These are phyloP conservation scores for Glarea lozoyensis DNA, from an alignment of 495 filamentous ascomycete genomes.

Conservation along the genomic window DNA sequence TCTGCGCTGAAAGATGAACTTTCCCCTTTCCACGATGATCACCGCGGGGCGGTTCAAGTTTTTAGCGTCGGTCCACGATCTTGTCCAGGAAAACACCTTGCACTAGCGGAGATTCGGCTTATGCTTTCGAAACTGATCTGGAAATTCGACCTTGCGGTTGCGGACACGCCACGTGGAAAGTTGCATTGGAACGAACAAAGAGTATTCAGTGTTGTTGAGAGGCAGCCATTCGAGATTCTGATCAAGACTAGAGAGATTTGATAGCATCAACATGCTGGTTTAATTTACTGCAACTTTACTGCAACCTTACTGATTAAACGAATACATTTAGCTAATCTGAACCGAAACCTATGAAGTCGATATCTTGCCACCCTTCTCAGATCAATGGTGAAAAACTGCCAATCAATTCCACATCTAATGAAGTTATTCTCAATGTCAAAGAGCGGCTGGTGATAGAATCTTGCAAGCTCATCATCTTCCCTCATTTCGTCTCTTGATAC, in stretches of 20 bases:
- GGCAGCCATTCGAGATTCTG: not conserved
- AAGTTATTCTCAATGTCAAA: no score
- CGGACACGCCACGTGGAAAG: constrained; percentile 12
- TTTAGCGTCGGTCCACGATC: constrained; percentile 25
- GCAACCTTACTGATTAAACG: no score
- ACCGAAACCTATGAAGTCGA: no score
- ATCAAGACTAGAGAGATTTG: not conserved
- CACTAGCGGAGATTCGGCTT: constrained; percentile 41
- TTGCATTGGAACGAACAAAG: not conserved
- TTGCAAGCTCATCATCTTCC: no score
- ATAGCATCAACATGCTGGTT: no score
- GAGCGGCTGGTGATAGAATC: no score
- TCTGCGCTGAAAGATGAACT: not conserved
- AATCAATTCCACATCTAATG: no score
- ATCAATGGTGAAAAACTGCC: no score
- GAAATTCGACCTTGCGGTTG: constrained; percentile 41
- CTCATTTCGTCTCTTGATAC: not conserved
- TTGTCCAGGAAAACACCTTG: constrained; percentile 32
- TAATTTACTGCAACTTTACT: no score
- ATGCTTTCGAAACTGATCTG: constrained; percentile 44
- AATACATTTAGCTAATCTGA: no score
- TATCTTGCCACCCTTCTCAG: no score
- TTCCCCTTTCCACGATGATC: not conserved
- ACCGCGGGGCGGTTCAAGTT: constrained; percentile 15
- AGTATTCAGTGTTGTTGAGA: not conserved